A percentile compares a stretch with the other conserved stretches of the same genome.
Conservation (phyloP, 2,329 filamentous ascomycete species). For the Tolypocladium paradoxum region DNA sequence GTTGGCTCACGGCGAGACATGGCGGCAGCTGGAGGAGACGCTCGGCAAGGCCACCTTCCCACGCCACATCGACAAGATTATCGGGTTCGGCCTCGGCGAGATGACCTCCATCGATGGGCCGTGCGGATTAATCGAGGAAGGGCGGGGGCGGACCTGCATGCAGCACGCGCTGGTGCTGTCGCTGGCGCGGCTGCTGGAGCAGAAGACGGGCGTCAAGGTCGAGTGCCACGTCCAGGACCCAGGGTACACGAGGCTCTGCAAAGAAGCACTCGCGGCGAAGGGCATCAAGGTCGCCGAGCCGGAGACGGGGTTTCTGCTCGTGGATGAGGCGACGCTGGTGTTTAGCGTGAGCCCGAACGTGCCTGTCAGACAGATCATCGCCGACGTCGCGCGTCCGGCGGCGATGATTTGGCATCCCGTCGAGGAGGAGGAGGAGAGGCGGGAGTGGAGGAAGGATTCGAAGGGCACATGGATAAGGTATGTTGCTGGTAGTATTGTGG, state of each 20-base stretch:
- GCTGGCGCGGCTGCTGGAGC: neutral
- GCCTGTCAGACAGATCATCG: constrained; percentile 12
- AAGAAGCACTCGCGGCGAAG: neutral
- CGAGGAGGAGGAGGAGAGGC: neutral
- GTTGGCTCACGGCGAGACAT: neutral
- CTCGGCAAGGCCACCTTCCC: too few species aligned
- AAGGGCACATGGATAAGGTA: neutral
- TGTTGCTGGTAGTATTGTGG: too few species aligned
- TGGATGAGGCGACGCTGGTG: constrained; percentile 9
- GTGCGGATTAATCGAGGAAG: neutral
- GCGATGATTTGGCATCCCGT: constrained; percentile 9
- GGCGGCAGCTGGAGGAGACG: neutral
- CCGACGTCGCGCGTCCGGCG: constrained; percentile 10
- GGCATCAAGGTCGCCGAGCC: constrained; percentile 6
- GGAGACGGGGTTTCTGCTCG: constrained; percentile 8
- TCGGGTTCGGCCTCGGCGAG: constrained; percentile 1
- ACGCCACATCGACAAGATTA: constrained; percentile 1
- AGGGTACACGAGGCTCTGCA: constrained; percentile 1
- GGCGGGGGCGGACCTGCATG: neutral
- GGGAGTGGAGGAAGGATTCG: neutral
- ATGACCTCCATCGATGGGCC: neutral
- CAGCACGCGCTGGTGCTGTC: constrained; percentile 4
- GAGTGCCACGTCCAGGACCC: constrained; percentile 7
- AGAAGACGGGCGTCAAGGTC: neutral
- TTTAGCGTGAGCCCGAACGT: constrained; percentile 6